Conservation (phyloP, 345 rosid genomes). For the Luvunga scandens region DNA sequence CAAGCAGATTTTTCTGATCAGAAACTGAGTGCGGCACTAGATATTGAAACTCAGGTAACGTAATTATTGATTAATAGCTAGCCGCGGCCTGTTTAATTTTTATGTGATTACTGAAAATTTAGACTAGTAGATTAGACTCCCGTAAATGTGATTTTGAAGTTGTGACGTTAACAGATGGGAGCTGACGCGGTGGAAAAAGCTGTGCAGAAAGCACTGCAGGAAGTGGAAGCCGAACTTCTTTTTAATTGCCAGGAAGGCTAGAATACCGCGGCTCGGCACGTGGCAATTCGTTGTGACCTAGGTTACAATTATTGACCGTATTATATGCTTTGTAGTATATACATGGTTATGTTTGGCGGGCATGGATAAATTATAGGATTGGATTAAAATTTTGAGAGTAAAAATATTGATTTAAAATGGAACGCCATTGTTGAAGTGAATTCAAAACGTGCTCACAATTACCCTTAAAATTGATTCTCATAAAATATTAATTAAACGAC, state of each 20-base stretch:
- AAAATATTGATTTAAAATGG: no score
- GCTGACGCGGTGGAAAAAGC: conserved; percentile 44
- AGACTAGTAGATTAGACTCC: no score
- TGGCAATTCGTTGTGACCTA: not conserved
- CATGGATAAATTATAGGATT: no score
- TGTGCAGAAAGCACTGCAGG: conserved; percentile 37
- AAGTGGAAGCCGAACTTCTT: conserved; percentile 36
- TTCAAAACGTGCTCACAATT: no score
- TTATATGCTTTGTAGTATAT: not conserved
- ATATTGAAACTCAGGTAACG: conserved; percentile 42
- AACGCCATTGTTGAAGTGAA: no score
- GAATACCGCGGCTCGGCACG: not conserved
- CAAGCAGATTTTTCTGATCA: conserved; percentile 36
- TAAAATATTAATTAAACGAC: not conserved
- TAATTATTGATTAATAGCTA: not conserved
- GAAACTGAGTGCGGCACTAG: conserved; percentile 36
- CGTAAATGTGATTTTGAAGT: not conserved
- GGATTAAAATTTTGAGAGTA: no score
- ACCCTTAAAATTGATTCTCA: not conserved
- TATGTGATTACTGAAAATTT: no score
- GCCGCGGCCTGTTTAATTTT: not conserved
- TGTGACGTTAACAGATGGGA: conserved; percentile 30
- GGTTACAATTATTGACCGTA: not conserved
- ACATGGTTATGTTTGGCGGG: no score
- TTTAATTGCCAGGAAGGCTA: conserved; percentile 16